Base-by-base conservation (phyloP, 176 grass and related monocot species). In the Hsuehochloa calcarea region DNA sequence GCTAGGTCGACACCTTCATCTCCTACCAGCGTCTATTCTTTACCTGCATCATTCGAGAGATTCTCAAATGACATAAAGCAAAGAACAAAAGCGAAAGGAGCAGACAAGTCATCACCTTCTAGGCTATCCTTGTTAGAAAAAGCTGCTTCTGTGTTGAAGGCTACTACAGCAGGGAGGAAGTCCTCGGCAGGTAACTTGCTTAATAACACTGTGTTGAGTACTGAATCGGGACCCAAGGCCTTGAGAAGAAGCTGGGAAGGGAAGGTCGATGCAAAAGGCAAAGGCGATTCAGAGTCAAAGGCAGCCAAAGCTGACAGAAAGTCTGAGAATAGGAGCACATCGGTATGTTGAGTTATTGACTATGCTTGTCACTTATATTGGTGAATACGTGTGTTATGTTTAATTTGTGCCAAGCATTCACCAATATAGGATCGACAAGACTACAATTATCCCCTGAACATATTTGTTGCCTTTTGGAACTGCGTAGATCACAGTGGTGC, bases 211-310 rank as follows among this genome's bases (percentile, higher is more conserved):
- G 54, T 85, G 16, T 50, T 85, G 23, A 88, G 70, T 56, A 64
- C 89, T 34, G 90, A 84, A 73, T 83, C 86, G 17, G 92, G 87
- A 52, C 78, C 87, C 59, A 97, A 94, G 92, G 82, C 79, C 67
- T 77, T 89, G 78, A 88, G 95, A 82, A 97, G 84, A 88, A 97
- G 86, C 71, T 93, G 92, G 92, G 92, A 97, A 86, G 95, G 86
- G 60, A 88, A 88, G 20, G 61, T 64, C 10, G 87, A 90, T 55
- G 14, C 81, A 79, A 92, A 92, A 40, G 65, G 47, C 41, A 88
- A 88, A 45, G 86, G 39, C 25, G 83, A 85, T 86, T 89, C 78
- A 64, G 86, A 91, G 79, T 79, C 89, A 70, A 92, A 92, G 79
- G 43, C 78, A 64, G 74, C 87, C 46, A 97, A 92, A 72, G 23